These are phyloP conservation scores for Yarrowia hollandica DNA, from an alignment of 805 yeast genomes.

Conservation along the genomic window DNA sequence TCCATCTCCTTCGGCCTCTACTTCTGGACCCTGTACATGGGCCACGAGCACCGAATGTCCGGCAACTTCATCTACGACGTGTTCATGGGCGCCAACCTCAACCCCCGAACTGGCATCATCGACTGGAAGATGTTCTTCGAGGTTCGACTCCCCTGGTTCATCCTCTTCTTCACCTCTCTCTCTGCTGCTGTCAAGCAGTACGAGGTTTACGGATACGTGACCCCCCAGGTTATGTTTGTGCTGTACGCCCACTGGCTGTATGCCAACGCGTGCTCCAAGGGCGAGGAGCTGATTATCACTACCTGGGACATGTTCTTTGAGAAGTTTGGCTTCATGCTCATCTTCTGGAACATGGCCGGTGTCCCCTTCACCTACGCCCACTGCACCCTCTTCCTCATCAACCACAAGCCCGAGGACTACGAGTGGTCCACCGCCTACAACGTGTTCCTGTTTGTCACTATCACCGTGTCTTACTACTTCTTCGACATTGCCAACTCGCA, in stretches of 20 bases:
- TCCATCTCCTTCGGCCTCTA: conserved; percentile 67
- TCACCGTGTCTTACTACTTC: conserved; percentile 78
- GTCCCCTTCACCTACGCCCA: conserved; percentile 98
- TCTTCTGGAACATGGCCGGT: conserved; percentile 99
- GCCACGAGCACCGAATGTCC: conserved; percentile 86
- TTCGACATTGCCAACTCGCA: conserved; percentile 95
- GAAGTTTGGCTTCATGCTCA: conserved; percentile 97
- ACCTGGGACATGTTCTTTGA: conserved; percentile 99
- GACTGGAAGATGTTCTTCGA: conserved; percentile 97
- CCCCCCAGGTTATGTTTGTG: conserved; percentile 72
- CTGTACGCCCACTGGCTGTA: conserved; percentile 88
- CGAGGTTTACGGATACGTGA: conserved; percentile 74
- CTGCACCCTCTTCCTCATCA: conserved; percentile 77
- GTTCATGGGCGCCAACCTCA: conserved; percentile 96
- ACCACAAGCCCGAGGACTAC: conserved; percentile 84
- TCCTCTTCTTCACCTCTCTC: conserved; percentile 71
- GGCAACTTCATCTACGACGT: conserved; percentile 88
- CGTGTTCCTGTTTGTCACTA: conserved; percentile 53
- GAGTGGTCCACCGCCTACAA: conserved; percentile 66
- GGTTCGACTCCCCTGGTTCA: conserved; percentile 96
- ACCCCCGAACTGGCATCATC: conserved; percentile 89
- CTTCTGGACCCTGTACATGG: conserved; percentile 61
- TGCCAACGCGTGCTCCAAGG: conserved; percentile 96
- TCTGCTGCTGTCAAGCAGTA: conserved; percentile 76
- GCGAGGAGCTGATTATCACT: conserved; percentile 95